Base-by-base conservation (phyloP, 2,329 filamentous ascomycete species). In the Talaromyces sp. region DNA sequence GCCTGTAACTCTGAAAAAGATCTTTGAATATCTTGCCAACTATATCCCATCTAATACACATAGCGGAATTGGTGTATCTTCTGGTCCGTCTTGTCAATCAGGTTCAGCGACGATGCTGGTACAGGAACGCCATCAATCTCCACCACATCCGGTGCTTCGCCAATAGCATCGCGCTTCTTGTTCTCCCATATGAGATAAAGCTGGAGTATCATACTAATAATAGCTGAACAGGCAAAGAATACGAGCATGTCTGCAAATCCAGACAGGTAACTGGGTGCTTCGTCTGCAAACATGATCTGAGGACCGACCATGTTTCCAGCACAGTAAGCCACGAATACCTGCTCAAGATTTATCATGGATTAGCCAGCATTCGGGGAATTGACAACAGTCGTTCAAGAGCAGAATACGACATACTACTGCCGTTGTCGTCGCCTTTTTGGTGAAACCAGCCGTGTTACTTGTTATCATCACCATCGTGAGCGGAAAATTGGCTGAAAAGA, bases 241-340 rank as follows among this genome's bases (percentile, higher is more conserved):
- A 43, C 38, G 7, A 43, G 38, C 38, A 43, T 43, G 38, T 17
- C 38, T 3, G 38, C 38, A n/a, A 43, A 43, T 29, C 49, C 49
- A 53, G 49, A 53, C 17, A 27, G 49, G 13, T 53, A 53, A 10
- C 49, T 53, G 11, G 49, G 49, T n/a, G 49, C 49, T 29, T 53
- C 25, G n/a, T 53, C 25, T 8, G 49, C 49, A 27, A 53, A 53
- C 49, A 53, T 53, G 15, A 53, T 53, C 13, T 53, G 49, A 53
- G 49, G 49, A 17, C 49, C 49, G 49, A 53, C 22, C 17, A 53
- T 53, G 5, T 53, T 53, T 17, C 49, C 49, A 29, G 49, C 49
- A 29, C 49, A 53, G 25, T 53, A 53, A 1, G 49, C 49, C 11
- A 53, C 49, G 22, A 53, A 53, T 86, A 25, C 38, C 38, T 43